Evolutionary conservation across 352 stramenopile genomes (phyloP).

Genomic region (Stramenopiles sp.): DNA sequence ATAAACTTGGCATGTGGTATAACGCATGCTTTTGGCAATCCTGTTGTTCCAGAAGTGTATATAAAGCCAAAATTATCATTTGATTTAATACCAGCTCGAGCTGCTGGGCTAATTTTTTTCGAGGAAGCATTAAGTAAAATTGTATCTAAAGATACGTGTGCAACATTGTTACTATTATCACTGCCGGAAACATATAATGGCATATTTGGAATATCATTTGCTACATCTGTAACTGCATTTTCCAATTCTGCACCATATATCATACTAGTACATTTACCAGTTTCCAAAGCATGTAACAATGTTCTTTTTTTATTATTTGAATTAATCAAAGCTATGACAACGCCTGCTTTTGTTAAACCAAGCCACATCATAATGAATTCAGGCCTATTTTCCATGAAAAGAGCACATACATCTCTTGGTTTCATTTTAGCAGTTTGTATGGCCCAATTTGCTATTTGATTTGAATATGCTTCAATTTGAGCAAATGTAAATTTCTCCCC

Average conservation of each 20-base stretch:
- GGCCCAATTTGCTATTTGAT: constrained; percentile 48
- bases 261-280: constrained; percentile 35
- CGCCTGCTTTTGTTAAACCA: constrained; percentile 49
- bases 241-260: constrained; percentile 42
- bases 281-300: constrained; percentile 44
- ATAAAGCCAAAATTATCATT: constrained; percentile 40
- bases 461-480: constrained; percentile 37
- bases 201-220: constrained; percentile 24
- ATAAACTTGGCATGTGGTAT: constrained; percentile 13
- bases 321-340: constrained; percentile 57
- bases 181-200: constrained; percentile 35
- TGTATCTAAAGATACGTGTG: neutral
- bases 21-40: constrained; percentile 19
- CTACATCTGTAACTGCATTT: constrained; percentile 26
- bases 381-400: constrained; percentile 58
- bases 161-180: constrained; percentile 17
- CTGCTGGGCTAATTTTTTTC: neutral
- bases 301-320: constrained; percentile 37
- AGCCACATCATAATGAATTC: constrained; percentile 56
- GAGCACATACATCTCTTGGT: constrained; percentile 38
- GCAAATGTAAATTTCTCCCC: no score
- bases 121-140: neutral
- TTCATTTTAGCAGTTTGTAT: constrained; percentile 29
- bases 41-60: constrained; percentile 55
- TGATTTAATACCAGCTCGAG: constrained; percentile 12